These are phyloP conservation scores for Clarkia xantiana DNA, from an alignment of 345 rosid species.

Conservation along the genomic window DNA sequence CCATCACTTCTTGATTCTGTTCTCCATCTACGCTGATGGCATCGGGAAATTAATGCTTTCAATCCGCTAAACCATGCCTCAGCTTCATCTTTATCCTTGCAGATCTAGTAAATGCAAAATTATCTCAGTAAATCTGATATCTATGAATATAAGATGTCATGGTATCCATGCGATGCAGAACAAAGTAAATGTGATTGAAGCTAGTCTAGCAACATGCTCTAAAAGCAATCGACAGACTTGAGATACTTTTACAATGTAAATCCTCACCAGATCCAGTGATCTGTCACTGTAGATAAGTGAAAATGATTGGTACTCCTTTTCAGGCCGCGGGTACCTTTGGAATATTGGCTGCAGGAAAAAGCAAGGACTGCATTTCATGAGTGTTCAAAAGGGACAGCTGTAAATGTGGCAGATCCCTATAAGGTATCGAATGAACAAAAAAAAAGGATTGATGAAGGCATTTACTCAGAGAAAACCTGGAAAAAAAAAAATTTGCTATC, in stretches of 20 bases:
- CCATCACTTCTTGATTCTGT: constrained; percentile 68
- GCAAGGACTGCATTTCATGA: neutral
- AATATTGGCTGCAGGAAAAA: constrained; percentile 66
- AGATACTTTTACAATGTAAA: constrained; percentile 4
- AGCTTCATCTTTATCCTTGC: constrained; percentile 80
- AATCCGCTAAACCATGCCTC: constrained; percentile 81
- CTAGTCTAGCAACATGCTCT: constrained; percentile 7
- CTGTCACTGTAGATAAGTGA: constrained; percentile 92
- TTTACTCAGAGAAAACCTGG: too few relatives aligned
- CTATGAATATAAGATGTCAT: neutral
- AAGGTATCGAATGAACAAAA: too few relatives aligned
- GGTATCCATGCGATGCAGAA: constrained; percentile 1
- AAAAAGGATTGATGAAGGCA: too few relatives aligned
- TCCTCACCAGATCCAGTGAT: constrained; percentile 82
- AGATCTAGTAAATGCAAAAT: constrained; percentile 27
- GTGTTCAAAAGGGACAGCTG: neutral
- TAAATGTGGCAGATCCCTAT: neutral
- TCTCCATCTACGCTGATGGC: constrained; percentile 48
- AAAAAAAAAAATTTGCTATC: too few relatives aligned
- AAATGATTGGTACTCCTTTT: constrained; percentile 98
- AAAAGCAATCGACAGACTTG: too few relatives aligned
- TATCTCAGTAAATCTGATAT: constrained; percentile 8
- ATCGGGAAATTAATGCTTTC: constrained; percentile 55
- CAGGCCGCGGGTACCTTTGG: constrained; percentile 96
- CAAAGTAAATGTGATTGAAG: constrained; percentile 1